Conservation (phyloP, 2,329 filamentous ascomycete species). For the Biscogniauxia marginata region DNA sequence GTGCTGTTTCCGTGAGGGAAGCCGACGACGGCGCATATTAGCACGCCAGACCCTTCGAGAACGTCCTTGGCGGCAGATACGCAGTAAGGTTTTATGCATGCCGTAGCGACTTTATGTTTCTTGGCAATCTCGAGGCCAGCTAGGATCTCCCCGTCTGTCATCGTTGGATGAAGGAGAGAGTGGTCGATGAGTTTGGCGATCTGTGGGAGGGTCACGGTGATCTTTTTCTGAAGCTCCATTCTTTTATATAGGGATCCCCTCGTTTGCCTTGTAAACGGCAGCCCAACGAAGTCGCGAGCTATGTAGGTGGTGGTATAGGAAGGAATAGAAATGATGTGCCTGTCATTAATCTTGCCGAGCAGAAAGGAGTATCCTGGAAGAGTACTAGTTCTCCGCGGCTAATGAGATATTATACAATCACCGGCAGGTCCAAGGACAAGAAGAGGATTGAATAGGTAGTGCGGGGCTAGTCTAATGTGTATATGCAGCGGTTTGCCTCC, state of each 20-base stretch:
- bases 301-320: not conserved
- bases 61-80: constrained; percentile 47
- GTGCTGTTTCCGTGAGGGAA: constrained; percentile 61
- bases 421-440: not conserved
- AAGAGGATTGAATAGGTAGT: not conserved
- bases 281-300: not conserved
- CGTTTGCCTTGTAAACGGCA: not conserved
- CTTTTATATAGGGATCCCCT: not conserved
- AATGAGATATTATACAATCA: not conserved
- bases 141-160: constrained; percentile 55
- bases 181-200: constrained; percentile 59
- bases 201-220: constrained; percentile 43
- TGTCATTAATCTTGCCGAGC: not conserved
- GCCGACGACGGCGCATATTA: constrained; percentile 57
- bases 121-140: constrained; percentile 48
- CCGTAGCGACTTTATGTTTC: constrained; percentile 50
- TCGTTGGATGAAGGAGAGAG: constrained; percentile 59
- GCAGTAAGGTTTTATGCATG: constrained; percentile 58
- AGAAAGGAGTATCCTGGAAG: not conserved
- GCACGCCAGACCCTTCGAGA: constrained; percentile 48
- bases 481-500: not conserved
- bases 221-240: constrained; percentile 13
- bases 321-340: not conserved
- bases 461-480: not conserved
- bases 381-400: not conserved